Percentiles rank a stretch among this genome's conserved stretches.
phyloP scores from a whole-genome alignment of 1,139 yeast genomes.

The Diutina siamensis region DNA sequence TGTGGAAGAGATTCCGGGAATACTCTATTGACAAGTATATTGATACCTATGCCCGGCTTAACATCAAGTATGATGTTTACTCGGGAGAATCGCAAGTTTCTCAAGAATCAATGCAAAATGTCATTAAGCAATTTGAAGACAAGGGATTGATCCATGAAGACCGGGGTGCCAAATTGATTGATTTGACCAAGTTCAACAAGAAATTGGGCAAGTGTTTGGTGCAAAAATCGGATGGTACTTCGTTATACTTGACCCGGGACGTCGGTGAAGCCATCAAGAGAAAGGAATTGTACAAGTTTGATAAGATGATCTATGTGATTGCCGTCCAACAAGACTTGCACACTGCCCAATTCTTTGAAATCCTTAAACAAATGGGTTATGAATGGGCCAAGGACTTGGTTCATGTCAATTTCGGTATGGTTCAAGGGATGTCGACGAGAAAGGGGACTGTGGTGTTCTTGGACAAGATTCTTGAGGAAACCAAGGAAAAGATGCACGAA shows the following conservation, averaged over 20 bases:
- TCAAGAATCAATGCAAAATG: conserved; percentile 58
- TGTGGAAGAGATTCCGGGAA: conserved; percentile 88
- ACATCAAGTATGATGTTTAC: conserved; percentile 76
- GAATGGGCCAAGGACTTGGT: conserved; percentile 74
- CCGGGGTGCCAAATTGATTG: conserved; percentile 84
- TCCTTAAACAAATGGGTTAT: conserved; percentile 82
- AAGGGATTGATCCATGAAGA: conserved; percentile 74
- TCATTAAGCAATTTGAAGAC: conserved; percentile 49
- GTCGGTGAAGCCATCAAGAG: conserved; percentile 96
- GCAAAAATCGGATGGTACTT: conserved; percentile 93
- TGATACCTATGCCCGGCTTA: conserved; percentile 82
- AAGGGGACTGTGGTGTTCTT: conserved; percentile 97
- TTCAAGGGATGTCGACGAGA: conserved; percentile 97
- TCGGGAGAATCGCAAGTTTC: conserved; percentile 96
- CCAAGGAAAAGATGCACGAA: conserved; percentile 91
- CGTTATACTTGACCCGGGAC: conserved; percentile 90
- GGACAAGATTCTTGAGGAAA: conserved; percentile 87
- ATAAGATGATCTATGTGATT: conserved; percentile 91
- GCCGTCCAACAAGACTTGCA: conserved; percentile 96
- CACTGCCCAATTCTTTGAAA: conserved; percentile 88
- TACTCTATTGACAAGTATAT: conserved; percentile 78
- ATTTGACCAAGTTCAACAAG: conserved; percentile 76
- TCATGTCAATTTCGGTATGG: conserved; percentile 96
- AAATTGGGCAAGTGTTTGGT: conserved; percentile 91
- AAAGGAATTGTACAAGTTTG: conserved; percentile 73